Evolutionary conservation across 202 grass and related monocot species (phyloP).

Genomic region (Panicum virgatum): DNA sequence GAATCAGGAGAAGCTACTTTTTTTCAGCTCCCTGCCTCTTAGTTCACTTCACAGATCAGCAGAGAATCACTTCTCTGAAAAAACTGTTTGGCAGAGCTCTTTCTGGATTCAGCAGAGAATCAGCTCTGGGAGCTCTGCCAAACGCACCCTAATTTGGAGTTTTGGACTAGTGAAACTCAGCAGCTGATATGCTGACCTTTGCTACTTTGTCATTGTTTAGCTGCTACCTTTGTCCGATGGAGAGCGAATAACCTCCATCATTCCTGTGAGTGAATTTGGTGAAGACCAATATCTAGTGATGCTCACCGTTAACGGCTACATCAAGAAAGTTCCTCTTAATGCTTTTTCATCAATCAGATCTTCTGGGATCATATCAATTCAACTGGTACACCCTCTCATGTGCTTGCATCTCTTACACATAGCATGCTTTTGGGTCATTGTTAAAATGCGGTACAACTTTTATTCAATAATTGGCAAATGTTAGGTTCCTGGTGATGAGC

Average conservation of each 20-base stretch:
- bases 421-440: constrained; percentile 20
- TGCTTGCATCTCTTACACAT: constrained; percentile 16
- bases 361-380: constrained; percentile 91
- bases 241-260: constrained; percentile 93
- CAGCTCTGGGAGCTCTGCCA: no score
- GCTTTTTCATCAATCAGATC: constrained; percentile 84
- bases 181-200: constrained; percentile 36
- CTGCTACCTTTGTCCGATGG: constrained; percentile 78
- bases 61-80: no score
- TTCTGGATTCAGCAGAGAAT: no score
- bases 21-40: no score
- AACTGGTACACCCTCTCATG: constrained; percentile 62
- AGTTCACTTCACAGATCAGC: no score
- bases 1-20: no score
- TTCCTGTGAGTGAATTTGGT: constrained; percentile 88
- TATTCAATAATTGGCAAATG: constrained; percentile 41
- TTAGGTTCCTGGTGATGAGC: constrained; percentile 81
- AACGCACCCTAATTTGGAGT: no score
- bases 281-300: constrained; percentile 91
- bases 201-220: constrained; percentile 54
- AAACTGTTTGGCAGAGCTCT: no score
- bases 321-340: constrained; percentile 96
- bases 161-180: constrained; percentile 23
- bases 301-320: constrained; percentile 83
- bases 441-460: constrained; percentile 8